Evolutionary conservation across 768 basidiomycete genomes (phyloP).

Genomic region (Collybia sp.): DNA sequence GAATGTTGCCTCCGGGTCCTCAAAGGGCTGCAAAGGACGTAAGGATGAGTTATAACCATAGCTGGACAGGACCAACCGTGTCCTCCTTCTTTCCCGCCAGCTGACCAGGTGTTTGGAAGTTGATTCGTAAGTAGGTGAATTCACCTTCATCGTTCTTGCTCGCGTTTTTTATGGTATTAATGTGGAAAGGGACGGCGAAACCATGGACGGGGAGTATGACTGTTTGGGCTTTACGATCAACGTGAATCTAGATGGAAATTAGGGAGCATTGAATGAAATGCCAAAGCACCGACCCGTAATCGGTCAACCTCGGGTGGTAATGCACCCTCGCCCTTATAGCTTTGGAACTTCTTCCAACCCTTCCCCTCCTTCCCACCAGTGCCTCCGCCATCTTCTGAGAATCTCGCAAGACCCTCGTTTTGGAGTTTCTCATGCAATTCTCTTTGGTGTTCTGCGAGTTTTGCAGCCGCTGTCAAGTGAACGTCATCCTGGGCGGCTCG

Average conservation of each 20-base stretch:
- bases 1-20: constrained; percentile 94
- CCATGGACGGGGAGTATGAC: constrained; percentile 92
- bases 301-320: constrained; percentile 81
- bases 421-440: constrained; percentile 78
- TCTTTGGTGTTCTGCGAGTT: constrained; percentile 83
- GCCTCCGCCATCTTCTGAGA: constrained; percentile 76
- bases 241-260: constrained; percentile 59
- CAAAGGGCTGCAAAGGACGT: constrained; percentile 65
- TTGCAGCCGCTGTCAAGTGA: constrained; percentile 69
- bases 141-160: constrained; percentile 98
- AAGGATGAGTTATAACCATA: background rate
- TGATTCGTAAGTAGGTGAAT: constrained; percentile 90
- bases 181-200: constrained; percentile 95
- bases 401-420: constrained; percentile 74
- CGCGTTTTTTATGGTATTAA: constrained; percentile 96
- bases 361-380: constrained; percentile 82
- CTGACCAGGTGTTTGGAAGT: constrained; percentile 98
- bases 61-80: constrained; percentile 49
- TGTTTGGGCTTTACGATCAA: constrained; percentile 88
- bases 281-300: constrained; percentile 49
- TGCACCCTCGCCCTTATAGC: constrained; percentile 92
- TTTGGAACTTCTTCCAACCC: constrained; percentile 93
- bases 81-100: constrained; percentile 98
- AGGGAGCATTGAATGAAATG: constrained; percentile 17
- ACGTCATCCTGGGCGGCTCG: constrained; percentile 84